Evolutionary conservation across 177 flowering plant species (phyloP), one percentile per base, ranked within the genome.

Genomic region (Telopea speciosissima): DNA sequence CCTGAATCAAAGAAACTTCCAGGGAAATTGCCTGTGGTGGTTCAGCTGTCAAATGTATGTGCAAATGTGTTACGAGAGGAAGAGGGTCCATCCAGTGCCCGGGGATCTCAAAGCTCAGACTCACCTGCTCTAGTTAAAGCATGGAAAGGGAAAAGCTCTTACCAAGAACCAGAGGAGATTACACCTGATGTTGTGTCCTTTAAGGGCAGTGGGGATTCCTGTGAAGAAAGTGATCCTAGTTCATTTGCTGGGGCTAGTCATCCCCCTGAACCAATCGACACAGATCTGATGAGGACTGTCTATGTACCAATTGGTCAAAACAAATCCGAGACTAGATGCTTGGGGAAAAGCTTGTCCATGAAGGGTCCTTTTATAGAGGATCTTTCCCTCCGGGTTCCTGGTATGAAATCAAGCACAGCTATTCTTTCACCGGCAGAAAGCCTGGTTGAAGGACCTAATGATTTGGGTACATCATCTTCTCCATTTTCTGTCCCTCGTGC

Each of bases 191-290:
- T 70, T 64, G n/a, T 77, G 59, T 67, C 78, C 44, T 82, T 74
- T 49, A 88, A 84, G 73, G 81, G 79, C 12, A 82, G 88, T 64
- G 75, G 72, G 49, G 86, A 84, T 80, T 81, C 84, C 11, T 77
- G 78, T 60, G 98, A 91, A 49, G 98, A 91, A 60, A 76, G 80
- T 67, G 84, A 85, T 11, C 81, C 84, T n/a, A 79, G 80, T 74
- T 88, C 89, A n/a, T 93, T 93, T 68, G 81, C 87, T 72, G 98
- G 98, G 73, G 98, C 81, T 52, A 90, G 93, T 79, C 98, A 93
- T 78, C 98, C 98, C n/a, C 89, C 90, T 6, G 98, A 93, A 71
- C 98, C 98, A 9, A 81, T 85, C 44, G 98, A 93, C 67, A 81
- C 79, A 9, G 91, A 91, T 85, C 68, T 79, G 63, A 89, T 91